Base-by-base conservation (phyloP, 352 stramenopile species). In the Thalassiosira delicatula region DNA sequence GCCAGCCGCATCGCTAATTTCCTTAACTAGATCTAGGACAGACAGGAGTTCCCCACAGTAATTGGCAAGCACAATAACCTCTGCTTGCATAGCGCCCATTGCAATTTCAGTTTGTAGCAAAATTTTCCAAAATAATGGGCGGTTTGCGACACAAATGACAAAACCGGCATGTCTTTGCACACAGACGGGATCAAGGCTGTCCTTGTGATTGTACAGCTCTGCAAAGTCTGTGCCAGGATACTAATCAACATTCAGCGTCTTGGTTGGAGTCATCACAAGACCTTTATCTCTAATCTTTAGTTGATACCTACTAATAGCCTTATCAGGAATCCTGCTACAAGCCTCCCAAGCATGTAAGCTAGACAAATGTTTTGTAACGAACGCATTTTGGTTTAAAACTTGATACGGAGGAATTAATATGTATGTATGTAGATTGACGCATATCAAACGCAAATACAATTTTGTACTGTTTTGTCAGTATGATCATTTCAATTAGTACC, bases 201-300 rank as follows among this genome's bases (percentile, higher is more conserved):
- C 70, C 49, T 83, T 69, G 30, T 65, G 37, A 27, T 29, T 32
- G 53, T 66, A 88, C 19, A 81, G 14, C 72, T 68, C 29, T 66
- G 72, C 78, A 79, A 89, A 84, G 29, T 84, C 68, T 21, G 76
- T 76, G 37, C 84, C 68, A 21, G 76, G 76, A 73, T 88, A 79
- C 1, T 77, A 61, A 65, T 73, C 81, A 32, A 68, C 69, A 49
- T 85, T 53, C 12, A 85, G 30, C 9, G 32, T 23, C 29, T 59
- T 23, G n/a, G 49, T 23, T 17, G 62, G 54, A 53, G 60, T 75
- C 32, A 83, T 32, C 30, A 73, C 76, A 21, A 86, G 37, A 40
- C 73, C 73, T 60, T 61, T 46, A 59, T 75, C 32, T 57, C 40
- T 42, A 14, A 73, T 83, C 3, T 14, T 49, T 32, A 66, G 65